Conservation (phyloP, 352 stramenopile species). For the Phytophthora lateralis region DNA sequence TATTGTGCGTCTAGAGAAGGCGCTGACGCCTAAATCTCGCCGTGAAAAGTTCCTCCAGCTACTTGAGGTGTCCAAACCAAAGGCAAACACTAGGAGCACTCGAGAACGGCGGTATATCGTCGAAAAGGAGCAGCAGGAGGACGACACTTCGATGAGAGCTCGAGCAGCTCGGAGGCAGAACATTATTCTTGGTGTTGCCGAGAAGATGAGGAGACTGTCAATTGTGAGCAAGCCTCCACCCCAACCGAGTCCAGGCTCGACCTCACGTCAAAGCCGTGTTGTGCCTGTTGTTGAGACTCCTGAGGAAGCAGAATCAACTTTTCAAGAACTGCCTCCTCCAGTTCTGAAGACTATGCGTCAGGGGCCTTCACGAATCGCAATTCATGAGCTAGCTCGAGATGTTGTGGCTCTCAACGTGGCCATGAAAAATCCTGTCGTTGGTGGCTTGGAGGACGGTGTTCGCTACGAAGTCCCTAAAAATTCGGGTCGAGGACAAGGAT, state of each 20-base stretch:
- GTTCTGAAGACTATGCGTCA: slow-evolving; percentile 1
- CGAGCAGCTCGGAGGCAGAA: slow-evolving; percentile 21
- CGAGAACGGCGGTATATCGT: slow-evolving; percentile 21
- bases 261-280: slow-evolving; percentile 13
- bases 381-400: slow-evolving; percentile 51
- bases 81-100: slow-evolving; percentile 13
- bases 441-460: slow-evolving; percentile 53
- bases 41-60: slow-evolving; percentile 46
- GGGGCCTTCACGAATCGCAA: slow-evolving; percentile 35
- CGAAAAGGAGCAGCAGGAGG: slow-evolving; percentile 4
- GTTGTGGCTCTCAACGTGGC: slow-evolving; percentile 34
- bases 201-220: slow-evolving; percentile 24
- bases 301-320: slow-evolving; percentile 3
- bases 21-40: slow-evolving; percentile 39
- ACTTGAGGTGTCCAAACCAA: slow-evolving; percentile 31
- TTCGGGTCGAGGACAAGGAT: slow-evolving; percentile 32
- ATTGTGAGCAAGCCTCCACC: slow-evolving; percentile 17
- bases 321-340: slow-evolving; percentile 10
- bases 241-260: slow-evolving; percentile 2
- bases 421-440: slow-evolving; percentile 31
- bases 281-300: slow-evolving; percentile 10
- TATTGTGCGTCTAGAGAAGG: slow-evolving; percentile 63
- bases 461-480: slow-evolving; percentile 61
- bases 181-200: slow-evolving; percentile 23
- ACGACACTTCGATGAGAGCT: slow-evolving; percentile 11